Evolutionary conservation across 768 basidiomycete genomes (phyloP).

Genomic region (Holtermannia corniformis): DNA sequence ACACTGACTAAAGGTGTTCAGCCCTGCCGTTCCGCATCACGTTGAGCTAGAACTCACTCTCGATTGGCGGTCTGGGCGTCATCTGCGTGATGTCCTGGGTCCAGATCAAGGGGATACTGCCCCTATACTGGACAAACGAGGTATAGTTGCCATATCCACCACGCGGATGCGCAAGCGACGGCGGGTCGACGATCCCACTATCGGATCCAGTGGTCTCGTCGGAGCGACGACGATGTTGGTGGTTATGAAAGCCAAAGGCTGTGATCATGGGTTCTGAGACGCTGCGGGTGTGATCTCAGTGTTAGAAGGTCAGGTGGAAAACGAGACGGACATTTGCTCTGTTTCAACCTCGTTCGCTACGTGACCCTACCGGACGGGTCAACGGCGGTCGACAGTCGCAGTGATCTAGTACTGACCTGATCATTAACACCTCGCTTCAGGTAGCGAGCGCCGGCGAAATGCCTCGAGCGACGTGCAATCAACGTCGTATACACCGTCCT

Average conservation of each 20-base stretch:
- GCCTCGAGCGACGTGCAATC: conserved; percentile 87
- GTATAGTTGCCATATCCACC: conserved; percentile 65
- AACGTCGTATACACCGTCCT: conserved; percentile 84
- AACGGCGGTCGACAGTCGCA: neutral
- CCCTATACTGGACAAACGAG: conserved; percentile 91
- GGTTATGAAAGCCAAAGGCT: conserved; percentile 13
- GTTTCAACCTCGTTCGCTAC: conserved; percentile 99
- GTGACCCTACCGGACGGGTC: conserved; percentile 58
- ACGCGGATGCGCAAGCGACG: conserved; percentile 6
- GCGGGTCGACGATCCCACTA: no score
- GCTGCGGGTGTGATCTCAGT: conserved; percentile 7
- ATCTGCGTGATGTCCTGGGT: conserved; percentile 84
- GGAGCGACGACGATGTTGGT: neutral
- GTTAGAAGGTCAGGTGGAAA: neutral
- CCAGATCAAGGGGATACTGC: conserved; percentile 95
- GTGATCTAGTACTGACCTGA: conserved; percentile 49
- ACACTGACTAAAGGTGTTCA: conserved; percentile 58
- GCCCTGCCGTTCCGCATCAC: neutral
- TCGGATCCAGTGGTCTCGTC: conserved; percentile 2
- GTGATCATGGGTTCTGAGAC: conserved; percentile 39
- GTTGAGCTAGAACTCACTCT: conserved; percentile 53
- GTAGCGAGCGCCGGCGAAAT: conserved; percentile 92
- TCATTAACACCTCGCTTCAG: conserved; percentile 90
- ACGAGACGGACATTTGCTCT: conserved; percentile 73
- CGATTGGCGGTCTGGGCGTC: conserved; percentile 88